Base-by-base conservation (phyloP, 257 asterid species). In the Galeopsis tetrahit region DNA sequence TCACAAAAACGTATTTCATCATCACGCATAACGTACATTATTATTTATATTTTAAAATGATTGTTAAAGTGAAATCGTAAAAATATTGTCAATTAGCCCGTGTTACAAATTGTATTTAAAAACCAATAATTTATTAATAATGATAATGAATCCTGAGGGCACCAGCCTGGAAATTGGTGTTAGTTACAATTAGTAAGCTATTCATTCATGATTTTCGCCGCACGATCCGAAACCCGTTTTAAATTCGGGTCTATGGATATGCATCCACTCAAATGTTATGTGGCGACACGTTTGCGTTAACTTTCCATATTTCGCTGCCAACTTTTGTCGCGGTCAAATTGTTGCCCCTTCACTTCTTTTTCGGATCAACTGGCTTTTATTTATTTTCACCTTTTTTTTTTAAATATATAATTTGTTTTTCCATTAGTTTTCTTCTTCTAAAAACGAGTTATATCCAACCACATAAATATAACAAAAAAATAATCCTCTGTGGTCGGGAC, bases 201-300 rank as follows among this genome's bases (percentile, higher is more conserved):
- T 34, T 58, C 43, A 46, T 44, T 46, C 10, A 49, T 13, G 5
- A 44, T 34, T 67, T 64, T 64, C 65, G 78, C 66, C 31, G 73
- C 80, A 61, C 44, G 62, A 71, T 67, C 69, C 55, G 64, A 11
- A 39, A 33, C 48, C 69, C 77, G 5, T 64, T 40, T 28, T 4
- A 40, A 40, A 7, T 32, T 48, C 77, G 78, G 80, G 68, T 58
- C 39, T 52, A 28, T 51, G 36, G 76, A 69, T 63, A 35, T 55
- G 21, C 57, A 64, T 73, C 71, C 66, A 28, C 34, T 66, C 43
- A 56, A 70, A 73, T 32, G 33, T 11, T 66, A 82, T 82, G 85
- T 75, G 83, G 83, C 85, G 77, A 81, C 83, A 78, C 87, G 87
- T 76, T 82, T 3, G 74, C 82, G 81, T 59, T 34, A 66, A 68